Conservation (phyloP, 768 basidiomycete species). For the Mycena capillaripes region DNA sequence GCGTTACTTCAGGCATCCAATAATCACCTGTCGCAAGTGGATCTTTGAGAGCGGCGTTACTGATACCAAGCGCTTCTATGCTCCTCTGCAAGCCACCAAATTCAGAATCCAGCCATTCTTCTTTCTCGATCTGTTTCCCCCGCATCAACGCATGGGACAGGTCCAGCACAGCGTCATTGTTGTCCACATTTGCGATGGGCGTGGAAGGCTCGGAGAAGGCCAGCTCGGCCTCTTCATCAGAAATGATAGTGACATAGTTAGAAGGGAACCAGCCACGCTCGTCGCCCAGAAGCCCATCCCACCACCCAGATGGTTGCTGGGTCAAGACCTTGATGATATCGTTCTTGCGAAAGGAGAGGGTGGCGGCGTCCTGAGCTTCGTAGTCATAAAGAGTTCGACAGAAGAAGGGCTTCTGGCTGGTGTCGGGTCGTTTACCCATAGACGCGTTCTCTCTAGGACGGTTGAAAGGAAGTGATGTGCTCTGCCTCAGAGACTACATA, state of each 20-base stretch:
- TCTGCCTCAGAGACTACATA: too few species aligned
- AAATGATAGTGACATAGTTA: conserved; percentile 89
- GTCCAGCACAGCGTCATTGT: conserved; percentile 54
- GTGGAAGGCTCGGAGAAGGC: conserved; percentile 67
- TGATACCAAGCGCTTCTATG: conserved; percentile 47
- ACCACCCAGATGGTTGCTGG: conserved; percentile 95
- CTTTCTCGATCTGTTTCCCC: conserved; percentile 67
- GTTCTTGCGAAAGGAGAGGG: conserved; percentile 87
- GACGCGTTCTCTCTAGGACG: too few species aligned
- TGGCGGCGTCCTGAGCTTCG: conserved; percentile 87
- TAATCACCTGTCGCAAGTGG: conserved; percentile 77
- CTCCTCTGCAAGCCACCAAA: conserved; percentile 50
- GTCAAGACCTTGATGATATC: conserved; percentile 96
- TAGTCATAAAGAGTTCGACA: conserved; percentile 95
- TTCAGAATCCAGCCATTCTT: conserved; percentile 72
- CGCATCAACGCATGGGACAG: conserved; percentile 64
- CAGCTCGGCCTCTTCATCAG: conserved; percentile 84
- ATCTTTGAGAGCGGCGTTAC: conserved; percentile 31
- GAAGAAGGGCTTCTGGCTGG: conserved; percentile 65
- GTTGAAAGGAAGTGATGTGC: too few species aligned
- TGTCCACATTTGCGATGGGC: conserved; percentile 41
- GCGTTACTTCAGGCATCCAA: conserved; percentile 91
- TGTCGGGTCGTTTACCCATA: too few species aligned
- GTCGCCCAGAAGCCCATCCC: conserved; percentile 94
- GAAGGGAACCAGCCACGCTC: conserved; percentile 98